Evolutionary conservation across 192 early-diverging fungal genomes (phyloP), one percentile per base, ranked within the genome.

Genomic region (Coemansia sp.): DNA sequence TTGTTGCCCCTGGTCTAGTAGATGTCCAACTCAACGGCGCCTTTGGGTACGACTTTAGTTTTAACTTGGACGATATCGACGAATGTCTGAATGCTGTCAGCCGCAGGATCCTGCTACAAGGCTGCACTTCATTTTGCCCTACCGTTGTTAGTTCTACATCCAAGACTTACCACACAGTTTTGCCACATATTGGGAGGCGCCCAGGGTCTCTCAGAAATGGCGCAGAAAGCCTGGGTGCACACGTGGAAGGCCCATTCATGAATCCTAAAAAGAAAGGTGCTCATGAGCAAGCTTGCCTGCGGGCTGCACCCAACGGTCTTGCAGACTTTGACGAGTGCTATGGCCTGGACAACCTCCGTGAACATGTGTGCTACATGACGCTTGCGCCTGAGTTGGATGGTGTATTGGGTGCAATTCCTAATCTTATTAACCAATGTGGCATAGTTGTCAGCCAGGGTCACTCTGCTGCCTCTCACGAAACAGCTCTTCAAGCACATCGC

Each of bases 11-110:
- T 41, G 90, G 90, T 9, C 88, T 86, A 29, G 70, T 92, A 24
- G 88, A 92, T 64, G 76, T 86, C 37, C 88, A 92, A 65, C 85
- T 92, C 48, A 92, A 92, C 68, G 90, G 90, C 49, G 86, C 82
- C 0, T 92, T 88, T 82, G 90, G 90, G 17, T 82, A 89, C 49
- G 90, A 92, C 60, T 90, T 92, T 79, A 66, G 64, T 47, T 64
- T 59, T 41, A 73, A 83, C 39, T 70, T 76, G 21, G 69, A 61
- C 22, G 83, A 87, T 22, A 82, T 89, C 35, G 77, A 79, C 43
- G 63, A 80, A 19, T 82, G 85, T 56, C 64, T 92, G 25, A 69
- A 88, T 39, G 83, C 75, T 25, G 84, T 92, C 15, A 83, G 87
- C 52, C 86, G 82, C 25, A 85, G 87, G 0, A 57, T 92, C 7